Base-by-base conservation (phyloP, 345 rosid genomes). In the Noccaea bulbosa region DNA sequence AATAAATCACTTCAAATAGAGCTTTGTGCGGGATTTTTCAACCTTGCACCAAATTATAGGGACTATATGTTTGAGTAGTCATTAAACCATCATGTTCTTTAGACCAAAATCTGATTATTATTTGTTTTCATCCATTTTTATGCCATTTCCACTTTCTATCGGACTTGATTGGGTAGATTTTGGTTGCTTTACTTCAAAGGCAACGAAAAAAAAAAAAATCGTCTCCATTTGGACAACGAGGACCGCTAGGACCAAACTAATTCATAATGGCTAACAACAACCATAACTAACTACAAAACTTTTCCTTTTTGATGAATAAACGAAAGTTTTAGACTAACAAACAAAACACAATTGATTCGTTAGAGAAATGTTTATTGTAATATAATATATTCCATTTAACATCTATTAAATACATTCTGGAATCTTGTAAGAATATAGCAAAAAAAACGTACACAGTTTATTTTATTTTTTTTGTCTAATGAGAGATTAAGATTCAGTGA, bases 201-300 rank as follows among this genome's bases (percentile, higher is more conserved):
- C 6, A 66, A 16, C 17, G 8, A 48, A 49, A 17, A 16, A 53
- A 7, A 52, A 22, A 3, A 46, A 17, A 17, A 17, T 17, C 20
- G 20, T 17, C 20, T 17, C 20, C 20, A 8, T 6, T 40, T 17
- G 62, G 64, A 22, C 32, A 67, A 52, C 33, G 24, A 41, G 67
- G 78, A 74, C 72, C 55, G 45, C 58, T 49, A 33, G 47, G 61
- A 58, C 72, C 72, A 74, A 66, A 49, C 66, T 11, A 62, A 56
- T 14, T 35, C 76, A 63, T 65, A 20, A 65, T 73, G 66, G 5
- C 48, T 48, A 65, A 65, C 77, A 55, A 56, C 70, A 43, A 56
- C 70, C 50, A 73, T 54, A 44, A 71, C 75, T 72, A 53, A 62
- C 40, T 22, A 71, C 50, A 35, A 41, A 70, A 16, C 37, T 32